Evolutionary conservation across 768 basidiomycete genomes (phyloP).

Genomic region (Podaxis sp.): DNA sequence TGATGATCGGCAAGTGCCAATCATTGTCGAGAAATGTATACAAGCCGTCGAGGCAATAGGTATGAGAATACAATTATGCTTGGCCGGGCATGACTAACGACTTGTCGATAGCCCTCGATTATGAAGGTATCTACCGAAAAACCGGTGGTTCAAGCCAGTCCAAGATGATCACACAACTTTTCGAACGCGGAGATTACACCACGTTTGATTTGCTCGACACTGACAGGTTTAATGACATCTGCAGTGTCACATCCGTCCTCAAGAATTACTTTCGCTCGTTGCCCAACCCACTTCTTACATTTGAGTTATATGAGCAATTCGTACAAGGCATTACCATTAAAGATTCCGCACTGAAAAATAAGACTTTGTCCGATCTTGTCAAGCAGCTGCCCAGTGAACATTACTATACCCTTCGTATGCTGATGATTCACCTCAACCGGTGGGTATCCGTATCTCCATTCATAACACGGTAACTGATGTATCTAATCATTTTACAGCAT

Average conservation of each 20-base stretch:
- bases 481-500: conserved; percentile 39
- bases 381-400: conserved; percentile 81
- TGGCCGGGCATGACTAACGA: background rate
- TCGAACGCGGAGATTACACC: conserved; percentile 87
- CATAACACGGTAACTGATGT: conserved; percentile 6
- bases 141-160: conserved; percentile 90
- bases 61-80: conserved; percentile 29
- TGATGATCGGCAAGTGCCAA: conserved; percentile 64
- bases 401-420: conserved; percentile 73
- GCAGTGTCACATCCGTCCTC: conserved; percentile 92
- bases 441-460: conserved; percentile 33
- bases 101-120: conserved; percentile 67
- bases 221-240: conserved; percentile 95
- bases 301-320: conserved; percentile 87
- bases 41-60: conserved; percentile 86
- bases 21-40: conserved; percentile 95
- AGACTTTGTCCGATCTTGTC: conserved; percentile 62
- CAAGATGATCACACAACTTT: conserved; percentile 89
- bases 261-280: conserved; percentile 96
- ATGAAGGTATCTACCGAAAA: conserved; percentile 98
- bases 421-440: conserved; percentile 89
- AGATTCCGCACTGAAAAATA: conserved; percentile 56
- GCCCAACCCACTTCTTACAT: conserved; percentile 87
- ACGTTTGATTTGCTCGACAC: conserved; percentile 85
- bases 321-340: conserved; percentile 68